Percentiles rank a stretch among this genome's conserved stretches.
These are phyloP conservation scores for Conticribra weissflogii DNA, from an alignment of 108 stramenopile genomes.

Conservation along the genomic window DNA sequence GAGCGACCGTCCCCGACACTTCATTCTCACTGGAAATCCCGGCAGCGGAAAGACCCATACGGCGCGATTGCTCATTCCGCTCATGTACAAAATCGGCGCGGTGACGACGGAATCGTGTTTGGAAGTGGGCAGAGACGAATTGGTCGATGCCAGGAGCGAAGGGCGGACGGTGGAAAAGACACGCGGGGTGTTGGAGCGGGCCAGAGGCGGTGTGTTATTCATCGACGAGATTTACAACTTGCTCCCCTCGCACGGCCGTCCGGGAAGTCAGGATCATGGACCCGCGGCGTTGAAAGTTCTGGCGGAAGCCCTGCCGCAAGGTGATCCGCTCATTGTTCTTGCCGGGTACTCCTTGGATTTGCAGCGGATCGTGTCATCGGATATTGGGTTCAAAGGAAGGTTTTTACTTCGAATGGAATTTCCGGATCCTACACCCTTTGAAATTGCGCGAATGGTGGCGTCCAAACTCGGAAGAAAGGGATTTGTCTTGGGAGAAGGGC, in stretches of 20 bases:
- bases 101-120: slow-evolving; percentile 65
- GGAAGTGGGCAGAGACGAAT: slow-evolving; percentile 66
- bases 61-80: slow-evolving; percentile 67
- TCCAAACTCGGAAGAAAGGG: slow-evolving; percentile 70
- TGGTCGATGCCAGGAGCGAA: slow-evolving; percentile 81
- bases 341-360: slow-evolving; percentile 75
- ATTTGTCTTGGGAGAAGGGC: slow-evolving; percentile 71
- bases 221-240: slow-evolving; percentile 84
- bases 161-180: slow-evolving; percentile 81
- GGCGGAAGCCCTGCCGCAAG: slow-evolving; percentile 59
- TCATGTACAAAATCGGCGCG: slow-evolving; percentile 81
- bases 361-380: slow-evolving; percentile 73
- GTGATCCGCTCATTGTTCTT: slow-evolving; percentile 78
- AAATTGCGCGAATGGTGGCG: slow-evolving; percentile 85
- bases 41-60: slow-evolving; percentile 91
- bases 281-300: slow-evolving; percentile 82
- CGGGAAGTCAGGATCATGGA: slow-evolving; percentile 82
- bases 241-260: slow-evolving; percentile 78
- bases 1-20: slow-evolving; percentile 60
- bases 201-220: slow-evolving; percentile 81
- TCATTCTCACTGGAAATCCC: slow-evolving; percentile 88
- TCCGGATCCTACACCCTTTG: slow-evolving; percentile 73
- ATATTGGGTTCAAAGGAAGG: slow-evolving; percentile 83
- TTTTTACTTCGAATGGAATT: slow-evolving; percentile 83
- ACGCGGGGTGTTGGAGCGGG: slow-evolving; percentile 63